Evolutionary conservation across 129 eudicot species (phyloP), one percentile per base, ranked within the genome.

Genomic region (Lactuca sativa): DNA sequence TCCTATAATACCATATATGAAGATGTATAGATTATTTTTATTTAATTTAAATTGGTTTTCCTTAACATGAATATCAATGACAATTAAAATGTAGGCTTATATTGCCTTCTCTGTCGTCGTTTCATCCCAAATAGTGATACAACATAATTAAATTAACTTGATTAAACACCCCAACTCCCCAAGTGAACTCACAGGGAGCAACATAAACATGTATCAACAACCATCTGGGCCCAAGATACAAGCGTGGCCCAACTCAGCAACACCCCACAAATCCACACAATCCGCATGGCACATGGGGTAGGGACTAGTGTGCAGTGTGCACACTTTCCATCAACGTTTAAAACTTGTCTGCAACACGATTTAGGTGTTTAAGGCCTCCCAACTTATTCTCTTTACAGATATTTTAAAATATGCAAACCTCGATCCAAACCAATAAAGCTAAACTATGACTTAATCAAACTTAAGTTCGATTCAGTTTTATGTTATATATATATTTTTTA

Each of bases 141-240:
- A 36, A 36, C 5, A 36, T 36, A 36, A 36, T 6, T 4, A 8
- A 43, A 43, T 43, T 43, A 63, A 63, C 54, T 40, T 37, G 25
- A 63, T 63, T 49, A 6, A 18, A 16, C 25, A 63, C 10, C 21
- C 53, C 34, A 40, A 40, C 44, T 17, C 6, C 49, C 31, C 4
- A n/a, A 34, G 31, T 36, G 66, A 25, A 25, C 2, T 25, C 30
- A 18, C 21, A 41, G 7, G 47, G 47, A 62, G 30, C 38, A 64
- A 64, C 17, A 11, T 43, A 43, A 41, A 21, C 69, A 64, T 44
- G 38, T 43, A 43, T 21, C 38, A 21, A 64, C 40, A 21, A 21
- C 69, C 5, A 44, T 43, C 6, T 21, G 69, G 69, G 17, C 54
- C 34, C 69, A 17, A 64, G n/a, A 64, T 18, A 31, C 33, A 44